Evolutionary conservation across 2,329 filamentous ascomycete genomes (phyloP), one percentile per base, ranked within the genome.

Genomic region (Penicillium crustosum): DNA sequence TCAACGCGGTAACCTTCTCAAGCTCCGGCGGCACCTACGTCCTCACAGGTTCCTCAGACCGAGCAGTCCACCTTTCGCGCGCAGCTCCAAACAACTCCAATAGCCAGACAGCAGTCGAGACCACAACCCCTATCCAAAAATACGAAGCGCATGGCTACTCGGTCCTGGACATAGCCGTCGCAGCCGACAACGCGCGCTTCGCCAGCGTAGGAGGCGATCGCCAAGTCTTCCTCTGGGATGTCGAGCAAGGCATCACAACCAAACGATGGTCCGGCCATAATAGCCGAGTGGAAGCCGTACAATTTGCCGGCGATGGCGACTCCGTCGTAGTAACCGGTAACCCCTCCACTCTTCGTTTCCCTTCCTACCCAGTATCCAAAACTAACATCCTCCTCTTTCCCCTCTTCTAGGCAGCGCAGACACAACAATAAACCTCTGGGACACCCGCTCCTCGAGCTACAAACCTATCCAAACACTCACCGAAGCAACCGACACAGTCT

Each of bases 101-200:
- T 70, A 70, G 45, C 17, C 54, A 72, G 55, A 58, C 72, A 1
- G 59, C 60, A 10, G 55, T 60, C 29, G 69, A 75, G 71, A 73
- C 73, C 66, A 70, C 72, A 64, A 72, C 75, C 2, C 86, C 94
- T 4, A 91, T 99, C 70, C 93, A 97, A 76, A 90, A 86, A 36
- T 99, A 96, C 78, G 80, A 87, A 36, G 91, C 90, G 2, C 94
- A 99, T 77, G 93, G 91, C 65, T 96, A 99, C 79, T 89, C 93
- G 66, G 89, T 99, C 8, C 87, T 97, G 59, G 89, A 90, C 64
- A 82, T 99, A 39, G 81, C 84, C 52, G 89, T 97, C 49, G 74
- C 79, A 19, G 70, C 79, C 25, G 88, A 91, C 77, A 99, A 99
- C 75, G 84, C 91, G 64, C 86, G 86, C 43, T 97, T 99, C 74